Base-by-base conservation (phyloP, 768 basidiomycete species). In the Pleurotus djamor region DNA sequence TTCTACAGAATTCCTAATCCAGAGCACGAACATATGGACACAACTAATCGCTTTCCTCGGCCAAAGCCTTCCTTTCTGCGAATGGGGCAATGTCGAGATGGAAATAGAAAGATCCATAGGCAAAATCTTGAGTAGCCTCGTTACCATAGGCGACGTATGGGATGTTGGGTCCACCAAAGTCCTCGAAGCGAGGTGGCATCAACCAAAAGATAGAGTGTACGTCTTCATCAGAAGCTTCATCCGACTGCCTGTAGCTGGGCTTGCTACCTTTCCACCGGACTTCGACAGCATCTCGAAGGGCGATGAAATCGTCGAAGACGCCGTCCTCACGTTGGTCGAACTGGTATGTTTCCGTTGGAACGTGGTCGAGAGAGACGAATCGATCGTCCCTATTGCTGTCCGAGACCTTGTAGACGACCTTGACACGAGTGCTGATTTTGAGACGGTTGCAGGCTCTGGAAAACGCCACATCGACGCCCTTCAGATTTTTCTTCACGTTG, bases 391-490 rank as follows among this genome's bases (percentile, higher is more conserved):
- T 12, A 17, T n/a, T 2, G 14, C 13, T 9, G 13, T 48, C 21
- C 9, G 8, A 1, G 14, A 17, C 9, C 12, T 60, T 48, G 60
- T 70, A 69, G 28, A 71, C 16, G 3, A 65, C 64, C 51, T 65
- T 66, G 38, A 70, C 59, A 14, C 54, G 59, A 9, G 64, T 48
- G 4, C 61, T 9, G 45, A 73, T 59, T 2, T 55, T 52, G 8
- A 68, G 52, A 5, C 60, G 33, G 4, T 52, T 21, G 60, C 68
- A 70, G 21, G 70, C 66, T 0, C 63, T 62, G 8, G 54, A 36
- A 21, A 72, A 64, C 4, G 64, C 60, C 5, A 70, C 68, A 43
- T 74, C 71, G 16, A 59, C 64, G 3, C 72, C 72, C 61, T 74
- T 74, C 38, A 76, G 59, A 9, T 58, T 56, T 0, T 21, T 51